A percentile compares a stretch with the other conserved stretches of the same genome.
Conservation (phyloP, 257 asterid species). For the Solanum pinnatisectum region DNA sequence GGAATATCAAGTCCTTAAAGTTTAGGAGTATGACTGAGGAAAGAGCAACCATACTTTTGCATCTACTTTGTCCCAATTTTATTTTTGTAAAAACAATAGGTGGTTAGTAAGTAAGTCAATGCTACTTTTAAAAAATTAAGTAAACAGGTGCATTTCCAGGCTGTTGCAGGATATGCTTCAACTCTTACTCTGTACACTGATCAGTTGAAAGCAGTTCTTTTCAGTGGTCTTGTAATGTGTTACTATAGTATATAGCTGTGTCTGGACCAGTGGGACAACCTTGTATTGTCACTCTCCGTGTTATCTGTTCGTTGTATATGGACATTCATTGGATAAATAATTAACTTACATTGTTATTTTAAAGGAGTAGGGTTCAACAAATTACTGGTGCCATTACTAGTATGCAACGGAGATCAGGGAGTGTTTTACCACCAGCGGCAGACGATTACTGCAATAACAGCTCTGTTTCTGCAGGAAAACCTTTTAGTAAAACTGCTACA, state of each 20-base stretch:
- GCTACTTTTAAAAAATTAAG: background rate
- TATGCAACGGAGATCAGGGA: slow-evolving; percentile 67
- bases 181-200: background rate
- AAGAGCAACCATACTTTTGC: background rate
- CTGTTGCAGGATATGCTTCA: background rate
- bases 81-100: background rate
- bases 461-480: slow-evolving; percentile 48
- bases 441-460: slow-evolving; percentile 63
- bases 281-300: background rate
- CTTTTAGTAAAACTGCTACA: slow-evolving; percentile 45
- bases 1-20: background rate
- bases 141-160: background rate
- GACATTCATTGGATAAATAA: slow-evolving; percentile 8
- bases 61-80: too few relatives aligned
- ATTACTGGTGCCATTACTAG: slow-evolving; percentile 55
- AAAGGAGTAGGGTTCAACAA: slow-evolving; percentile 79
- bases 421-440: slow-evolving; percentile 72
- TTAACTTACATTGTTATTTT: slow-evolving; percentile 33
- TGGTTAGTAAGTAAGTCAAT: background rate
- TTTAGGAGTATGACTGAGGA: background rate
- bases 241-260: background rate
- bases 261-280: background rate
- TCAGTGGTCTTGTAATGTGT: background rate
- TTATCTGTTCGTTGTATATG: background rate
- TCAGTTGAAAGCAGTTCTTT: background rate